Evolutionary conservation across 2,329 filamentous ascomycete genomes (phyloP).

Genomic region (Alternaria infectoria): DNA sequence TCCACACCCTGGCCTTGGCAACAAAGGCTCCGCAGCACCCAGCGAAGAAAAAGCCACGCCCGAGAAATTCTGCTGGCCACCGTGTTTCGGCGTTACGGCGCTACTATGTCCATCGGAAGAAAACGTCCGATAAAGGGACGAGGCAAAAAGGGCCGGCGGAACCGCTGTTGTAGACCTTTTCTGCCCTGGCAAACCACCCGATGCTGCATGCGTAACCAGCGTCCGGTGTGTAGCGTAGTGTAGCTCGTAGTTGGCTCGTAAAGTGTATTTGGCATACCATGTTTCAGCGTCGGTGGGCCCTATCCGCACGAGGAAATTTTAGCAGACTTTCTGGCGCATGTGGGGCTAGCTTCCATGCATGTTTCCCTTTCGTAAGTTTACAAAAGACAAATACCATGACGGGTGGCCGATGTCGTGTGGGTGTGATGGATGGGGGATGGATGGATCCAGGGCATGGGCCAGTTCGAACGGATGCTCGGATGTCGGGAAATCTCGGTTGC

Average conservation of each 20-base stretch:
- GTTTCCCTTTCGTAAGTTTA: not conserved
- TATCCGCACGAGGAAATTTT: slow-evolving; percentile 2
- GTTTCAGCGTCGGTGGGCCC: slow-evolving; percentile 7
- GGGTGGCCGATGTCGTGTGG: not conserved
- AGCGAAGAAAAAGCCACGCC: slow-evolving; percentile 8
- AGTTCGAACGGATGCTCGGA: slow-evolving; percentile 4
- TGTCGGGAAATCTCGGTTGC: slow-evolving; percentile 10
- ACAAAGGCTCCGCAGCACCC: not conserved
- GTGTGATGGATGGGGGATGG: not conserved
- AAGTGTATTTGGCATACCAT: slow-evolving; percentile 13
- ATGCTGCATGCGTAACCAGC: slow-evolving; percentile 3
- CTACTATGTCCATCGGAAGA: not conserved
- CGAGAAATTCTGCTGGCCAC: slow-evolving; percentile 12
- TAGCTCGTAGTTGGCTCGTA: slow-evolving; percentile 1
- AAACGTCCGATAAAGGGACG: not conserved
- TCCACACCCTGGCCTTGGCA: slow-evolving; percentile 8
- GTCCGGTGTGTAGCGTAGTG: not conserved
- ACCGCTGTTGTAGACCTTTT: not conserved
- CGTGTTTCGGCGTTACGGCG: slow-evolving; percentile 6
- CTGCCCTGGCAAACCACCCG: not conserved
- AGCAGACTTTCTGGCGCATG: slow-evolving; percentile 4
- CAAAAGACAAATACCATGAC: slow-evolving; percentile 2
- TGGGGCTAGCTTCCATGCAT: slow-evolving; percentile 8
- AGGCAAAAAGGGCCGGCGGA: slow-evolving; percentile 6
- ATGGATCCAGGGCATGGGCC: not conserved